Conservation (phyloP, 768 basidiomycete genomes). For the Inosperma sp. region DNA sequence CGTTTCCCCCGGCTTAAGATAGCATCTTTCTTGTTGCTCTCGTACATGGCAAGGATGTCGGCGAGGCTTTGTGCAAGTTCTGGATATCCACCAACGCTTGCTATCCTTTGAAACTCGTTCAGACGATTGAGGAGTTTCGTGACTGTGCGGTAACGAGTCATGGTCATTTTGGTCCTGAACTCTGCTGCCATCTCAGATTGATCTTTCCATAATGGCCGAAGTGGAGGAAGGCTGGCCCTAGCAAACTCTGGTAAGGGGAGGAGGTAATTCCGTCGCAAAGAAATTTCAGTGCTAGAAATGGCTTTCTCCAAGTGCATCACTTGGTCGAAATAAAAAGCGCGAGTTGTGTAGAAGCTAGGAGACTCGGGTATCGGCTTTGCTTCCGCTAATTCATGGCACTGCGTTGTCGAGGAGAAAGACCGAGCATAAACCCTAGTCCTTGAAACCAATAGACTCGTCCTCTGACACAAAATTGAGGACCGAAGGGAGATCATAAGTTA, state of each 20-base stretch:
- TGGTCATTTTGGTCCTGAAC: slow-evolving; percentile 58
- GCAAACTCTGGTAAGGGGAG: slow-evolving; percentile 76
- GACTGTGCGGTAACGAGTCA: slow-evolving; percentile 65
- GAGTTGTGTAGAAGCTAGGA: slow-evolving; percentile 81
- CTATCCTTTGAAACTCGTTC: slow-evolving; percentile 56
- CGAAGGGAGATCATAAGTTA: too few relatives aligned
- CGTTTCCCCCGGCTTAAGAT: slow-evolving; percentile 46
- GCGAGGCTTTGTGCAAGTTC: slow-evolving; percentile 49
- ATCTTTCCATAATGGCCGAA: slow-evolving; percentile 65
- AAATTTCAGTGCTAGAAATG: slow-evolving; percentile 49
- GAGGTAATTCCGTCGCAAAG: slow-evolving; percentile 61
- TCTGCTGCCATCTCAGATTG: slow-evolving; percentile 53
- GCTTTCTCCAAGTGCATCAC: slow-evolving; percentile 63
- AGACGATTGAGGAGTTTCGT: slow-evolving; percentile 60
- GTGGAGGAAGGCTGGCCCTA: slow-evolving; percentile 50
- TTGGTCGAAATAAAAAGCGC: slow-evolving; percentile 69
- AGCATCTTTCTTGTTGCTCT: slow-evolving; percentile 56
- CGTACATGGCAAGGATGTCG: slow-evolving; percentile 56
- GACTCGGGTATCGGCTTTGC: slow-evolving; percentile 48
- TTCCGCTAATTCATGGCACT: slow-evolving; percentile 11
- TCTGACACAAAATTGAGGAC: too few relatives aligned
- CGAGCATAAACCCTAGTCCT: slow-evolving; percentile 11
- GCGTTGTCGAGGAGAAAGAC: slow-evolving; percentile 13
- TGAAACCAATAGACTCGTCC: too few relatives aligned
- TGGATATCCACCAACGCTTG: slow-evolving; percentile 51